Percentiles rank a stretch among this genome's conserved stretches.
Evolutionary conservation across 352 stramenopile genomes (phyloP).

Genomic region (Aphanomyces astaci): DNA sequence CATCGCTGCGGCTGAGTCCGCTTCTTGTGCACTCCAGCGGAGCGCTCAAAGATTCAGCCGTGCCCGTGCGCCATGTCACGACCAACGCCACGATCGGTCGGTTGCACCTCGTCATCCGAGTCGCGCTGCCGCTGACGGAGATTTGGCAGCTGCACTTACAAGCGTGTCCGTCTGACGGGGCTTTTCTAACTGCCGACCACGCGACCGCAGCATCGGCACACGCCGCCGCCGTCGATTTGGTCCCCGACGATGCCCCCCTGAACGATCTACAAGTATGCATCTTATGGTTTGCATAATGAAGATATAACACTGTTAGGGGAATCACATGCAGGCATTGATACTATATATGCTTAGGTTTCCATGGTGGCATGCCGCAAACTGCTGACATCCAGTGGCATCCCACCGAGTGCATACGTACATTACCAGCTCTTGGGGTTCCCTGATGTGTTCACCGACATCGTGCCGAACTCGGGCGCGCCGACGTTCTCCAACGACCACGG

Average conservation of each 20-base stretch:
- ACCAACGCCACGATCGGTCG: slow-evolving; percentile 45
- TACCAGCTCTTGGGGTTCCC: slow-evolving; percentile 86
- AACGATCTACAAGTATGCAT: slow-evolving; percentile 46
- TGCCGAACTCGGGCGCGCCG: slow-evolving; percentile 45
- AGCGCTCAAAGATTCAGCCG: slow-evolving; percentile 49
- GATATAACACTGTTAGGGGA: no score
- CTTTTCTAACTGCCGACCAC: neutral
- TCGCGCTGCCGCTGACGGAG: slow-evolving; percentile 86
- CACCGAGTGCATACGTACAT: slow-evolving; percentile 63
- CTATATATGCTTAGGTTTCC: slow-evolving; percentile 33
- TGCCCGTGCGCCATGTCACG: slow-evolving; percentile 31
- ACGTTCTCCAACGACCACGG: slow-evolving; percentile 39
- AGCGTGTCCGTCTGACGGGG: slow-evolving; percentile 44
- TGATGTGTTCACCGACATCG: slow-evolving; percentile 85
- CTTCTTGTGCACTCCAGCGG: slow-evolving; percentile 66
- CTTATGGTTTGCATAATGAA: no score
- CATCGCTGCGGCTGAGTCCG: slow-evolving; percentile 49
- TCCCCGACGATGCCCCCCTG: neutral
- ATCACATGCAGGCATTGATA: neutral
- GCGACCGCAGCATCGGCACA: neutral
- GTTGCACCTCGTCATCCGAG: slow-evolving; percentile 72
- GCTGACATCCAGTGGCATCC: neutral
- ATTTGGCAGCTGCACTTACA: slow-evolving; percentile 87
- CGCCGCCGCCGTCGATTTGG: neutral
- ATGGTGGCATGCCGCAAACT: slow-evolving; percentile 27